A percentile compares a stretch with the other conserved stretches of the same genome.
Evolutionary conservation across 305 asterid genomes (phyloP).

Genomic region (Solanum hybrid): DNA sequence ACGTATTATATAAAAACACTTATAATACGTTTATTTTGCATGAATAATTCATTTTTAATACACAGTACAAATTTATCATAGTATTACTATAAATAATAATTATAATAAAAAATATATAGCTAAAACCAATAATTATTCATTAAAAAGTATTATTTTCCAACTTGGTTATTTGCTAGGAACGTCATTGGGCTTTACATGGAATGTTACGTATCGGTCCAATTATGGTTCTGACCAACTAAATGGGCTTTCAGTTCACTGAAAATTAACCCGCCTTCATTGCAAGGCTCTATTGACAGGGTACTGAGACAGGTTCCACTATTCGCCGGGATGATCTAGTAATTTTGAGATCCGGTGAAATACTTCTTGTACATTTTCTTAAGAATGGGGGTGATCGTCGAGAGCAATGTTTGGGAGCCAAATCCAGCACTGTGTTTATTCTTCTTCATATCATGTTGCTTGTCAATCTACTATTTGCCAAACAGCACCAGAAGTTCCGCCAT

Average conservation of each 20-base stretch:
- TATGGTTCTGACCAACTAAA: neutral
- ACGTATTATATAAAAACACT: no score
- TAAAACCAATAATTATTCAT: neutral
- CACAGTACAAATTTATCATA: no score
- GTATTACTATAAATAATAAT: no score
- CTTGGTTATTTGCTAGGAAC: neutral
- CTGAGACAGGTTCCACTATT: neutral
- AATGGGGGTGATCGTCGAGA: constrained; percentile 79
- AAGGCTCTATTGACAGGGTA: neutral
- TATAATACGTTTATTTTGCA: neutral
- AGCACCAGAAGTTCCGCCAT: constrained; percentile 27
- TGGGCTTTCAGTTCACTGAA: neutral
- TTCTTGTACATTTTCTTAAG: neutral
- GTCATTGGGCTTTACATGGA: neutral
- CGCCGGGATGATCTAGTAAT: neutral
- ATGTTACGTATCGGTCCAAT: neutral
- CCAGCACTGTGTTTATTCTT: constrained; percentile 35
- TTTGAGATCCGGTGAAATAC: constrained; percentile 4
- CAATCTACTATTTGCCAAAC: constrained; percentile 42
- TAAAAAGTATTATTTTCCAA: neutral
- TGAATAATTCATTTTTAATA: neutral
- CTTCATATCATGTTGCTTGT: constrained; percentile 42
- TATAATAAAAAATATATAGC: no score
- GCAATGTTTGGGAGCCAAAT: constrained; percentile 73
- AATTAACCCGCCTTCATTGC: neutral